Evolutionary conservation across 441 rosid species (phyloP).

Genomic region (Macaranga tanarius): DNA sequence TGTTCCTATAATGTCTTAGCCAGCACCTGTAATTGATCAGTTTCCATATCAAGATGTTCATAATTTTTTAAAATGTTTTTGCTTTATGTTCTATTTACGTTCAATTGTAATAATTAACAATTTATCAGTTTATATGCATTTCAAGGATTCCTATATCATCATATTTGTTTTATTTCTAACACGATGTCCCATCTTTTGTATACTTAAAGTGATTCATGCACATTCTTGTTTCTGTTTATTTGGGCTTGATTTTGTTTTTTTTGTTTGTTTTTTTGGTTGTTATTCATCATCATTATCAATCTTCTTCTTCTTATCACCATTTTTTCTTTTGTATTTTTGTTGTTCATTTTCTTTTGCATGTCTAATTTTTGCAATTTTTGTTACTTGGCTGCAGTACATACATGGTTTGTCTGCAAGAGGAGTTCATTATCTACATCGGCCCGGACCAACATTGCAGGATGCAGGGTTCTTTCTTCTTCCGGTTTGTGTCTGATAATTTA

Average conservation of each 20-base stretch:
- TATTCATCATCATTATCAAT: neutral
- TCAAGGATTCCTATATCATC: neutral
- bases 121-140: neutral
- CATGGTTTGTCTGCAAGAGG: constrained; percentile 98
- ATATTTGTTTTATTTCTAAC: neutral
- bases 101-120: neutral
- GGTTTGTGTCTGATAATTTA: constrained; percentile 42
- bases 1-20: neutral
- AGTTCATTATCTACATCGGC: constrained; percentile 89
- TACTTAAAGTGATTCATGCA: neutral
- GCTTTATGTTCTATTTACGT: neutral
- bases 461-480: constrained; percentile 87
- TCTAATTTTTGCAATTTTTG: constrained; percentile 10
- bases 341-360: neutral
- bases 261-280: neutral
- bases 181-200: neutral
- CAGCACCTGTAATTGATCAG: neutral
- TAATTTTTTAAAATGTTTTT: neutral
- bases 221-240: neutral
- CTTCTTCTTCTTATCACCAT: neutral
- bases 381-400: constrained; percentile 60
- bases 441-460: constrained; percentile 88
- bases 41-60: neutral
- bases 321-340: neutral
- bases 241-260: neutral